These are phyloP conservation scores for Ophiostoma quercus DNA, from an alignment of 2,329 filamentous ascomycete species.

Conservation along the genomic window DNA sequence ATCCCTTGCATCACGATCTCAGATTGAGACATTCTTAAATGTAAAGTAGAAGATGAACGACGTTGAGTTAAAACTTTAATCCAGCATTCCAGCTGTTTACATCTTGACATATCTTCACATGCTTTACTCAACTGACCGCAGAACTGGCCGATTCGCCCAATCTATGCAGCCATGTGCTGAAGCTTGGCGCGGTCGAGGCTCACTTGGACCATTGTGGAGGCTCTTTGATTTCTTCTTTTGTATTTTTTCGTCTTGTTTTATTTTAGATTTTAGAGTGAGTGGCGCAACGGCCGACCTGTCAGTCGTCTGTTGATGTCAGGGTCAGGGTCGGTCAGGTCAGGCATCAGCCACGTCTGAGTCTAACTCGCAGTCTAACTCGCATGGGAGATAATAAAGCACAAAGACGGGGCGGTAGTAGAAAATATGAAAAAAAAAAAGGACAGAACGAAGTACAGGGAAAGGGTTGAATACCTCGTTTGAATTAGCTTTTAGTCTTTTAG, in stretches of 20 bases:
- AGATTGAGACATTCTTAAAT: background rate
- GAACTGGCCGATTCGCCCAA: background rate
- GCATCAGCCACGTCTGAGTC: too few relatives aligned
- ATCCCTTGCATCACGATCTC: background rate
- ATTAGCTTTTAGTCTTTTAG: background rate
- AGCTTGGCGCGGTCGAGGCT: background rate
- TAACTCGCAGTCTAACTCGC: background rate
- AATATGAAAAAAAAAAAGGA: background rate
- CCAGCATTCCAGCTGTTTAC: background rate
- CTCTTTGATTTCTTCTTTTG: background rate
- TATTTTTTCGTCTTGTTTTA: background rate
- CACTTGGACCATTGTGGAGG: background rate
- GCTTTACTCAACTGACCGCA: background rate
- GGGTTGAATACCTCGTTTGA: background rate
- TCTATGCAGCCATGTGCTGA: background rate
- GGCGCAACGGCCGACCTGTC: background rate
- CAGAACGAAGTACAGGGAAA: background rate
- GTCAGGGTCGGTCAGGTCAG: background rate
- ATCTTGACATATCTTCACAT: background rate
- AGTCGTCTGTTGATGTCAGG: background rate
- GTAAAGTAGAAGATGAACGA: background rate
- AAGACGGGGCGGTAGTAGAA: background rate
- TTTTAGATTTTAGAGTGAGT: background rate
- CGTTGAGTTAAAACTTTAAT: background rate
- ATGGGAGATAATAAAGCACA: background rate